Conservation (phyloP, 2,329 filamentous ascomycete species). For the Aureobasidium uvarum region DNA sequence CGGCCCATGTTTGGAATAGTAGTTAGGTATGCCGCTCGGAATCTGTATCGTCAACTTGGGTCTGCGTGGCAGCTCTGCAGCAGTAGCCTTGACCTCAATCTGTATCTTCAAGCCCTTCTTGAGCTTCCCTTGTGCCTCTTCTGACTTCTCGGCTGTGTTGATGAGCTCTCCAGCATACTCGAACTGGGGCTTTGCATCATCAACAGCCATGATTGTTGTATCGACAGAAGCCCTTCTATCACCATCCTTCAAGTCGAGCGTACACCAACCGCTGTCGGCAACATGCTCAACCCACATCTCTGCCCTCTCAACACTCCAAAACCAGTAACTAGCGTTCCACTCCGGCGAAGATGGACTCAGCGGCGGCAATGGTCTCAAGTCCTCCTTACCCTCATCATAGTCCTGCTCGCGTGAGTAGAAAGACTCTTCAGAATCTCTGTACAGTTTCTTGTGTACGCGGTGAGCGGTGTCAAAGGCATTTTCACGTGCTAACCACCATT, state of each 20-base stretch:
- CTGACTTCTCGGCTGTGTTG: not conserved
- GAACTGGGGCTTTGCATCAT: not conserved
- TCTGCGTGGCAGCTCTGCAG: not conserved
- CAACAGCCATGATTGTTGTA: not conserved
- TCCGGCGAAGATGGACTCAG: not conserved
- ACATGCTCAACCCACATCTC: not conserved
- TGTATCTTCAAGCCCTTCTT: not conserved
- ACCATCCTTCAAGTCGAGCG: not conserved
- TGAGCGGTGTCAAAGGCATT: not conserved
- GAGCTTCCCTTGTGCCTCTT: not conserved
- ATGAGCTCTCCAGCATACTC: not conserved
- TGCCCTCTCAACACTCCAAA: not conserved
- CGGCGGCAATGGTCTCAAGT: not conserved
- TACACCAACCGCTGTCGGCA: not conserved
- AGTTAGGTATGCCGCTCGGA: not conserved
- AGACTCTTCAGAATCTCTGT: not conserved
- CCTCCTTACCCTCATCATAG: not conserved
- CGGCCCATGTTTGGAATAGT: not conserved
- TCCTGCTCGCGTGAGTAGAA: slow-evolving; percentile 10
- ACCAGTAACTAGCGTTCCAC: not conserved
- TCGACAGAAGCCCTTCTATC: not conserved
- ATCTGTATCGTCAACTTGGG: slow-evolving; percentile 8
- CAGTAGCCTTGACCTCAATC: not conserved
- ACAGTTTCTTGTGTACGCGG: not conserved
- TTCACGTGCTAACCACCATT: not conserved